Evolutionary conservation across 2,329 filamentous ascomycete genomes (phyloP).

Genomic region (Beauveria sp.): DNA sequence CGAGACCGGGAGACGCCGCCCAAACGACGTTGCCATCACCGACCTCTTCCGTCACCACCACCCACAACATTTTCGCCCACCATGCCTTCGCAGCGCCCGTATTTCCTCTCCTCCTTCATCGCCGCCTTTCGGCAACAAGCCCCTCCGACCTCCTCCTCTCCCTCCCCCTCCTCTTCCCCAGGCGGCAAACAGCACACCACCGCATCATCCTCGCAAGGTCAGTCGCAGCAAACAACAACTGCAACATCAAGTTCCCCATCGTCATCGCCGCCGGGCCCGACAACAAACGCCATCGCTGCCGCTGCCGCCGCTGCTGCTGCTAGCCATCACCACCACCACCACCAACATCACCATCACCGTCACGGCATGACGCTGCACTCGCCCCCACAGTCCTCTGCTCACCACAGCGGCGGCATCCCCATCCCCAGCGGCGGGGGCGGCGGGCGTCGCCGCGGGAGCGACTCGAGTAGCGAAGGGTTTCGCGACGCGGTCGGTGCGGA

Average conservation of each 20-base stretch:
- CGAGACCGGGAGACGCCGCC: no score
- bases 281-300: not conserved
- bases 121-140: slow-evolving; percentile 45
- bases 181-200: slow-evolving; percentile 19
- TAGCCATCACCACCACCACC: slow-evolving; percentile 4
- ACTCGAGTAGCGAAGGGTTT: slow-evolving; percentile 70
- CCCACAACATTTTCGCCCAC: slow-evolving; percentile 8
- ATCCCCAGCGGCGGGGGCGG: slow-evolving; percentile 28
- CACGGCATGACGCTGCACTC: slow-evolving; percentile 22
- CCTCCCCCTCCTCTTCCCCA: no score
- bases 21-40: not conserved
- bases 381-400: slow-evolving; percentile 1
- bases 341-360: slow-evolving; percentile 10
- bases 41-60: not conserved
- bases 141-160: slow-evolving; percentile 25
- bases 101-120: slow-evolving; percentile 50
- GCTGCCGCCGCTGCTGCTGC: not conserved
- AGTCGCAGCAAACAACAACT: slow-evolving; percentile 3
- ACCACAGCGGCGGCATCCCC: slow-evolving; percentile 24
- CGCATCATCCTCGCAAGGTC: slow-evolving; percentile 12
- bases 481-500: slow-evolving; percentile 63
- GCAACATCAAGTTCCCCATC: not conserved
- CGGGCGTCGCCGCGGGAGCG: slow-evolving; percentile 55
- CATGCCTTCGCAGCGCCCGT: slow-evolving; percentile 48
- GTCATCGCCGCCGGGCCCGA: not conserved